Conservation (phyloP, 495 filamentous ascomycete species). For the Penicillium bovifimosum region DNA sequence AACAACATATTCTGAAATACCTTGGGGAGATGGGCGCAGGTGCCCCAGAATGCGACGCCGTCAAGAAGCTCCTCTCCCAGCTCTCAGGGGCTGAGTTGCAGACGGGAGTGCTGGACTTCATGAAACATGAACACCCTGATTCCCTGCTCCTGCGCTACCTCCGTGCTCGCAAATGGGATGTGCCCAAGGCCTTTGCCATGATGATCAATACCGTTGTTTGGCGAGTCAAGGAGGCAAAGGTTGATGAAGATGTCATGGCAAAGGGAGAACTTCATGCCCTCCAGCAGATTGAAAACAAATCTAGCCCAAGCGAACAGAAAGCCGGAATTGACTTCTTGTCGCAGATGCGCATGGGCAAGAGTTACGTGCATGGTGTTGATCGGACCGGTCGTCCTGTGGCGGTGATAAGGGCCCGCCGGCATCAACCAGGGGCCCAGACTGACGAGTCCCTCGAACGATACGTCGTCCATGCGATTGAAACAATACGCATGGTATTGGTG, state of each 20-base stretch:
- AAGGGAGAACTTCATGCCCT: slow-evolving; percentile 66
- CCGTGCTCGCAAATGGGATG: slow-evolving; percentile 90
- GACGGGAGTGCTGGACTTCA: slow-evolving; percentile 72
- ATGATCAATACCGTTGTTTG: slow-evolving; percentile 85
- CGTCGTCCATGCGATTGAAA: slow-evolving; percentile 91
- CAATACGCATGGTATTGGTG: slow-evolving; percentile 67
- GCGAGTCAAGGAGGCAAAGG: slow-evolving; percentile 70
- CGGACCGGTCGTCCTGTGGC: slow-evolving; percentile 79
- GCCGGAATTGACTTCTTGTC: slow-evolving; percentile 72
- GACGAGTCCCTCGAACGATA: slow-evolving; percentile 76
- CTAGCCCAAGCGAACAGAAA: slow-evolving; percentile 51
- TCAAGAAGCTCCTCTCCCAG: slow-evolving; percentile 25
- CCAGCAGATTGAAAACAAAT: slow-evolving; percentile 47
- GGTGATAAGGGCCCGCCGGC: slow-evolving; percentile 70
- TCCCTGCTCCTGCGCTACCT: slow-evolving; percentile 84
- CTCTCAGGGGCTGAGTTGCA: slow-evolving; percentile 67
- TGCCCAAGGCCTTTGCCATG: slow-evolving; percentile 86
- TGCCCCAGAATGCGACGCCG: slow-evolving; percentile 23
- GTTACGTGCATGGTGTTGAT: slow-evolving; percentile 80
- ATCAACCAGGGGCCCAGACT: slow-evolving; percentile 79
- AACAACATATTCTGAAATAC: slow-evolving; percentile 20
- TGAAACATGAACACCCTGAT: slow-evolving; percentile 91
- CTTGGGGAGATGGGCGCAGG: slow-evolving; percentile 24
- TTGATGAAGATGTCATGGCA: slow-evolving; percentile 74
- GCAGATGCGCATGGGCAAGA: slow-evolving; percentile 86